A percentile compares a stretch with the other conserved stretches of the same genome.
Evolutionary conservation across 768 basidiomycete genomes (phyloP).

Genomic region (Hericium erinaceus): DNA sequence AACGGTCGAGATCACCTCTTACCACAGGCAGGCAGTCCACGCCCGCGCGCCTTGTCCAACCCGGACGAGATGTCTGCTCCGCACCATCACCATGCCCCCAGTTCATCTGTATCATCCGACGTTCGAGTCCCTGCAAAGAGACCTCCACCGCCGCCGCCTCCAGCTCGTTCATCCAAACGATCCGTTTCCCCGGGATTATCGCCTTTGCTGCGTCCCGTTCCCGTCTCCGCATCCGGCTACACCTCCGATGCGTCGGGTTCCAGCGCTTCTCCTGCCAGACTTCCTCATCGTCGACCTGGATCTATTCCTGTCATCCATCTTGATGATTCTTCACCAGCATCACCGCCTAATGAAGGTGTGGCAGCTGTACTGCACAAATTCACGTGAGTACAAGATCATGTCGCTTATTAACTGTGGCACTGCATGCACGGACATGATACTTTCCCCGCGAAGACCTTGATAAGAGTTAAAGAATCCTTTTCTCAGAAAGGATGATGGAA

Average conservation of each 20-base stretch:
- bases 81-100: not conserved
- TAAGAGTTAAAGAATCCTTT: too few relatives aligned
- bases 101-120: not conserved
- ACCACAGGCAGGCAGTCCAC: not conserved
- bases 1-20: too few relatives aligned
- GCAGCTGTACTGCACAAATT: not conserved
- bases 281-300: not conserved
- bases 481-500: not conserved
- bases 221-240: not conserved
- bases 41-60: not conserved
- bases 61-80: not conserved
- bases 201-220: not conserved
- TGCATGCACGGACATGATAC: not conserved
- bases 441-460: not conserved
- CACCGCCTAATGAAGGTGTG: not conserved
- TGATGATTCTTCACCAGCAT: not conserved
- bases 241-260: not conserved
- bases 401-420: not conserved
- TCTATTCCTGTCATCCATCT: not conserved
- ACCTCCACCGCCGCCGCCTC: not conserved
- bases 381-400: not conserved
- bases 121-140: not conserved
- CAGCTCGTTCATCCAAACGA: not conserved
- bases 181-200: not conserved
- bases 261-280: not conserved